These are phyloP conservation scores for Pseudogymnoascus sp. DNA, from an alignment of 2,329 filamentous ascomycete species.

Conservation along the genomic window DNA sequence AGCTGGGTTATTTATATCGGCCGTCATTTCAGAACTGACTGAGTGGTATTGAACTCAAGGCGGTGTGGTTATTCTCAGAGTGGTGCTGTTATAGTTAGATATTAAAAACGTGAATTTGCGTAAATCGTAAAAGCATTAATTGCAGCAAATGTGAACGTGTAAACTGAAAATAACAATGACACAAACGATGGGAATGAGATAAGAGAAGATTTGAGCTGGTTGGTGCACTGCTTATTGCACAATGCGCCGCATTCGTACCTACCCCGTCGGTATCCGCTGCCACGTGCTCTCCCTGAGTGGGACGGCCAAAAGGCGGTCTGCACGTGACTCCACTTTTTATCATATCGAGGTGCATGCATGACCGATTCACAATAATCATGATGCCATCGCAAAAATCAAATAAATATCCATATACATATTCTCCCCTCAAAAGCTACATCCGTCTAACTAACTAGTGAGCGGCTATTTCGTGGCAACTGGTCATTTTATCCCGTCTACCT, in stretches of 20 bases:
- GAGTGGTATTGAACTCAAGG: not conserved
- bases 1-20: not conserved
- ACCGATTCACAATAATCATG: not conserved
- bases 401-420: not conserved
- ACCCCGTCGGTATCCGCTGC: not conserved
- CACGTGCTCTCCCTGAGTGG: slow-evolving; percentile 9
- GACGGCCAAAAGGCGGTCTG: not conserved
- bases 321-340: slow-evolving; percentile 12
- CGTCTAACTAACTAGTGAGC: not conserved
- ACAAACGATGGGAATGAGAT: not conserved
- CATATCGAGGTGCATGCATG: not conserved
- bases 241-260: slow-evolving; percentile 8
- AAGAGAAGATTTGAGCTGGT: slow-evolving; percentile 7
- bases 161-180: not conserved
- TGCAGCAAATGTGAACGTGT: not conserved
- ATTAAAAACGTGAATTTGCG: not conserved
- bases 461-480: not conserved
- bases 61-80: not conserved
- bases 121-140: slow-evolving; percentile 1
- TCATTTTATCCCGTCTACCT: not conserved
- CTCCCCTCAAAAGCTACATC: not conserved
- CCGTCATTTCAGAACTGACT: not conserved
- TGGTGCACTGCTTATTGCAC: slow-evolving; percentile 3
- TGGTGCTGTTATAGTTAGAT: not conserved
- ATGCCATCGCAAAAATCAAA: not conserved